Evolutionary conservation across 306 rosid genomes (phyloP), one percentile per base, ranked within the genome.

Genomic region (Begonia peltatifolia): DNA sequence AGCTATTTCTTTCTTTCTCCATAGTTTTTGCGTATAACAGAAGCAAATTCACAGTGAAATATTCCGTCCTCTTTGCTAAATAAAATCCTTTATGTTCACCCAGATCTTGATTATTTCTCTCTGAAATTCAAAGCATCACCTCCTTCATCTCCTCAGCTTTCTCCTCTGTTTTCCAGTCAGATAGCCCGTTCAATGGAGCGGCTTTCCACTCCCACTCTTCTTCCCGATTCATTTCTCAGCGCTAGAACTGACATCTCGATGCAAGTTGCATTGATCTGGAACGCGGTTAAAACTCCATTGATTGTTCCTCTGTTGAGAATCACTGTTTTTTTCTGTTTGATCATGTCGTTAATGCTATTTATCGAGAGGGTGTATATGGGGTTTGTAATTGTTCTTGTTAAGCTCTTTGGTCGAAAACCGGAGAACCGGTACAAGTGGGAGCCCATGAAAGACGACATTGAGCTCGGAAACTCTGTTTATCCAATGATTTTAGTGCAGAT

Each of bases 401-500:
- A 81, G 60, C 46, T 84, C 1, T 75, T 77, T 13, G 76, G 93
- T 36, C 54, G 76, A 18, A 87, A 76, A 47, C 88, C 94, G 16
- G 82, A 84, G 43, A 88, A 79, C 60, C 65, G 84, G 11, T 88
- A 79, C 70, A 88, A 84, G 54, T 88, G 81, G 76, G 96, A 84
- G 67, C 60, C 93, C 50, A 63, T 77, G 17, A 84, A 77, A 62
- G 88, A 88, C 7, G 94, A 84, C 18, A 50, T 71, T 12, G 96
- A 84, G 76, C 62, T 88, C 18, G 96, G 93, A 9, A 79, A 75
- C 84, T 77, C 74, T 0, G 68, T 47, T 54, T 75, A 81, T 60
- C 96, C 96, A 0, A 75, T 73, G 86, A 86, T 87, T 25, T 75
- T 87, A 4, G 77, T 87, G 9, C 96, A 87, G 71, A 76, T 87